phyloP scores from a whole-genome alignment of 1,284 basidiomycete genomes.

The Boletus sp. region DNA sequence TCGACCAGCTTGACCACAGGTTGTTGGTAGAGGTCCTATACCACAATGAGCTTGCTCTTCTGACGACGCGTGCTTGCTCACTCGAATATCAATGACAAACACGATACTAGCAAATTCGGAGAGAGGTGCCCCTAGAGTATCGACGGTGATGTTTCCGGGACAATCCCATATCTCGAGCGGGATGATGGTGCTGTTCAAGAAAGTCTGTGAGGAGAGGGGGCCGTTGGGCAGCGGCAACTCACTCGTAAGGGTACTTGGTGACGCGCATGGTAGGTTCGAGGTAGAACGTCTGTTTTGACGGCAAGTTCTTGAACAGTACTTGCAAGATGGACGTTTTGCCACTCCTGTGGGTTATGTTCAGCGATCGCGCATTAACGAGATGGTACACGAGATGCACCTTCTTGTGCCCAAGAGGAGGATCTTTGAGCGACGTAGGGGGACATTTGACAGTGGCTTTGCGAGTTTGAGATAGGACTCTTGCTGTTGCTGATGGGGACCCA shows the following conservation, averaged over 20 bases:
- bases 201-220: not conserved
- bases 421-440: conserved; percentile 48
- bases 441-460: conserved; percentile 17
- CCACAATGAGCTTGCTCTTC: conserved; percentile 7
- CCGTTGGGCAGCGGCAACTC: conserved; percentile 34
- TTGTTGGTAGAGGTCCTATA: conserved; percentile 66
- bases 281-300: conserved; percentile 87
- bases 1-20: conserved; percentile 78
- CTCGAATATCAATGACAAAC: conserved; percentile 97
- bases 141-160: conserved; percentile 78
- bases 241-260: conserved; percentile 79
- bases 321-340: conserved; percentile 93
- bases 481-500: conserved; percentile 14
- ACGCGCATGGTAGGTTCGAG: conserved; percentile 83
- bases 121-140: conserved; percentile 69
- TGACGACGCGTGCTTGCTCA: conserved; percentile 34
- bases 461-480: conserved; percentile 13
- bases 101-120: conserved; percentile 78
- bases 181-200: conserved; percentile 70
- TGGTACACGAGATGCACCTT: conserved; percentile 46
- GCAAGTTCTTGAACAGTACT: conserved; percentile 84
- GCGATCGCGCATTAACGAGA: conserved; percentile 1
- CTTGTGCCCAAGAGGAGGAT: conserved; percentile 77
- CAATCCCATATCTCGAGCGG: conserved; percentile 96
- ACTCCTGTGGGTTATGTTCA: conserved; percentile 47